Conservation (phyloP, 805 yeast species). For the Starmerella vitae region DNA sequence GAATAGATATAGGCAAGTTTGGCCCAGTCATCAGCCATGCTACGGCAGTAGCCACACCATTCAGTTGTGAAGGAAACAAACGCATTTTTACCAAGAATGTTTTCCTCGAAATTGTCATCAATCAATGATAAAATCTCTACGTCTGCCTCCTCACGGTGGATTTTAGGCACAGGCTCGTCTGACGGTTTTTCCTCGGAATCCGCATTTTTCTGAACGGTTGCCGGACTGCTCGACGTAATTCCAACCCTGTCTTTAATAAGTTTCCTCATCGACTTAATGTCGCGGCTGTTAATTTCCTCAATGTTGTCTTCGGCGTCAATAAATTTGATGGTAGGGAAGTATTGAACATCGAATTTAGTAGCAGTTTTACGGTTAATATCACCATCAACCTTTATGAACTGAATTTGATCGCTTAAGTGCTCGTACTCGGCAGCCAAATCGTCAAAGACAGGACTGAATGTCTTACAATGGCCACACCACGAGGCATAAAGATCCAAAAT, state of each 20-base stretch:
- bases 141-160: slow-evolving; percentile 6
- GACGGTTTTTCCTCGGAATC: background rate
- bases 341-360: slow-evolving; percentile 39
- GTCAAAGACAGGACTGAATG: slow-evolving; percentile 71
- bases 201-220: slow-evolving; percentile 1
- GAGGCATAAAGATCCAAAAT: slow-evolving; percentile 58
- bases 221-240: slow-evolving; percentile 16
- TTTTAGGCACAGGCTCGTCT: background rate
- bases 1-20: slow-evolving; percentile 37
- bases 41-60: slow-evolving; percentile 49
- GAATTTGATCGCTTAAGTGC: slow-evolving; percentile 33
- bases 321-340: slow-evolving; percentile 53
- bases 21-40: slow-evolving; percentile 39
- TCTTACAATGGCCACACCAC: slow-evolving; percentile 95
- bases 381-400: slow-evolving; percentile 46
- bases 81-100: slow-evolving; percentile 30
- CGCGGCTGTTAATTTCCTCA: slow-evolving; percentile 44
- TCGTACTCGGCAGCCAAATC: slow-evolving; percentile 58
- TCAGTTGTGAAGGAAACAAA: slow-evolving; percentile 48
- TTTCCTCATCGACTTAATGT: slow-evolving; percentile 36
- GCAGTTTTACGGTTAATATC: slow-evolving; percentile 42
- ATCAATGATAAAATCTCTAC: slow-evolving; percentile 16
- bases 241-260: slow-evolving; percentile 34
- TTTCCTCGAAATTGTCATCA: slow-evolving; percentile 34
- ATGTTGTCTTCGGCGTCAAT: slow-evolving; percentile 36